Base-by-base conservation (phyloP, 768 basidiomycete genomes). In the Leccinellum rugosiceps region DNA sequence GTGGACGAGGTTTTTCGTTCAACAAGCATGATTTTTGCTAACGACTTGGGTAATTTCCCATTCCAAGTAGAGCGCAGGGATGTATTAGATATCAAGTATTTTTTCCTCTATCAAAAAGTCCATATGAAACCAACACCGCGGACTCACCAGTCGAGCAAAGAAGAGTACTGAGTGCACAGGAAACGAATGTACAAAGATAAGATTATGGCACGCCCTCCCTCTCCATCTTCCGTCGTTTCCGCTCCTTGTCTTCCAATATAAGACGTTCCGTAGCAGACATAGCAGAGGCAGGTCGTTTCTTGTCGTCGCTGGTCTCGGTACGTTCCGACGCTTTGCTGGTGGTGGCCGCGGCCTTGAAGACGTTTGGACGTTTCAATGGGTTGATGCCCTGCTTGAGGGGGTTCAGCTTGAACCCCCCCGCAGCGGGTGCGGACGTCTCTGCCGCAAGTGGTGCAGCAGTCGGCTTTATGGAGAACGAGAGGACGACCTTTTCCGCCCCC, bases 241-340 rank as follows among this genome's bases (percentile, higher is more conserved):
- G 80, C 72, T 93, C 92, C 74, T 91, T 90, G 28, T 97, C 94
- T 76, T 98, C 96, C 57, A 86, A 63, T 58, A 97, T 95, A 57
- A 98, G 73, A 60, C 82, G 78, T 72, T 98, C 95, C 15, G 90
- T 90, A 25, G 90, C 91, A 63, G 86, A 85, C 81, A 94, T 83
- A 19, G 80, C 77, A 50, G 83, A 76, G 11, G 81, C 82, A 6
- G 81, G 65, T 41, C 86, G 80, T 75, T 88, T 87, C 78, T 80
- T 85, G 45, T 83, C 83, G 35, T 78, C 80, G 11, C 58, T 63
- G 58, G 72, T 68, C 10, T 73, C 77, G 0, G 63, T 6, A 13
- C 34, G 49, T 46, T 67, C 65, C 61, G 67, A 60, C 28, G 68
- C 54, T 45, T 77, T 69, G 1, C 76, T 64, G 3, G 41, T 1